Evolutionary conservation across 75 land plant genomes (phyloP).

Genomic region (Adiantum capillusveneris): DNA sequence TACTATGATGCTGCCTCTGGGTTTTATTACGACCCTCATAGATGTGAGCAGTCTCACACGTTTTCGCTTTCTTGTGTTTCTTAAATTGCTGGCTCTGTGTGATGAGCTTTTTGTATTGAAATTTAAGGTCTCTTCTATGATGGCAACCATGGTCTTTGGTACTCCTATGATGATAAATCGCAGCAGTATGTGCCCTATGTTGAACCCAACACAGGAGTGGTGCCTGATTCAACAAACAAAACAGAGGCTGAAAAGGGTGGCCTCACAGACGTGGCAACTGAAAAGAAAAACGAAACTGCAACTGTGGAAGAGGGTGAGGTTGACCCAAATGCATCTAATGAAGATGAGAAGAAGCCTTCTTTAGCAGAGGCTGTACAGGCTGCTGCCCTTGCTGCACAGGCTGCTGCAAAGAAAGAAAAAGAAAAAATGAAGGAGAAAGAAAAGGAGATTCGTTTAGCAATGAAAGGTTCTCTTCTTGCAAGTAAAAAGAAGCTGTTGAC

Average conservation of each 20-base stretch:
- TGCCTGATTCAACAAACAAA: slow-evolving; percentile 22
- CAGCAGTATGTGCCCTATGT: slow-evolving; percentile 82
- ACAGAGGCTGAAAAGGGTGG: slow-evolving; percentile 20
- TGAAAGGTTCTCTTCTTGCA: slow-evolving; percentile 63
- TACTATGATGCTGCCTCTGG: slow-evolving; percentile 99
- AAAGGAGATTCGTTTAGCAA: slow-evolving; percentile 68
- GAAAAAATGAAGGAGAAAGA: slow-evolving; percentile 57
- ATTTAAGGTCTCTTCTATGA: slow-evolving; percentile 97
- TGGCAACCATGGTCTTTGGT: slow-evolving; percentile 92
- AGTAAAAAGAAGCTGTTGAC: slow-evolving; percentile 74
- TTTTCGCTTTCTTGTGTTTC: background rate
- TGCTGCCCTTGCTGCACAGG: slow-evolving; percentile 80
- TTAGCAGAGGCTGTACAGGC: slow-evolving; percentile 95
- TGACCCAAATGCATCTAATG: background rate
- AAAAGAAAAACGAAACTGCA: slow-evolving; percentile 36
- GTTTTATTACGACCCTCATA: slow-evolving; percentile 90
- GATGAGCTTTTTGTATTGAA: too few species aligned
- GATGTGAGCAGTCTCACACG: slow-evolving; percentile 42
- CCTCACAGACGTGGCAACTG: slow-evolving; percentile 28
- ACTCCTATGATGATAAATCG: slow-evolving; percentile 71
- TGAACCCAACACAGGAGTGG: slow-evolving; percentile 16
- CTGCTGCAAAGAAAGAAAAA: slow-evolving; percentile 87
- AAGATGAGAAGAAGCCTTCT: slow-evolving; percentile 45
- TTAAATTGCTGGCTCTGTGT: too few species aligned
- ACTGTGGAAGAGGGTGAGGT: slow-evolving; percentile 1